A percentile compares a stretch with the other conserved stretches of the same genome.
These are phyloP conservation scores for Chrysochromulina parva DNA, from an alignment of 78 protist species.

Conservation along the genomic window DNA sequence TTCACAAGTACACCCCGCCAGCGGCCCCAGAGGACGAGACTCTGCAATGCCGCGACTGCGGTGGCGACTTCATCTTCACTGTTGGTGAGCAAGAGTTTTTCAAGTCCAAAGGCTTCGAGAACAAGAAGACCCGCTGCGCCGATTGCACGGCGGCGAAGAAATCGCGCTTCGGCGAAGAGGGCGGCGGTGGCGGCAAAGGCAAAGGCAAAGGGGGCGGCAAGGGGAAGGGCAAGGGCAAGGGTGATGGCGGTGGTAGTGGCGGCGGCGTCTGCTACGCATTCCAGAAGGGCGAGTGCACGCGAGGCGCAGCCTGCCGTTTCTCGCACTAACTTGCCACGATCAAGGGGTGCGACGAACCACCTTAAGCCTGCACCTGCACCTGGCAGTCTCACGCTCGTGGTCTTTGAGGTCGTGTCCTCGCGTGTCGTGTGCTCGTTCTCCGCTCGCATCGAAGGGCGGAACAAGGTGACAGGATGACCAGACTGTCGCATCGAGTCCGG, in stretches of 20 bases:
- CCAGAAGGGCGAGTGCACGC: slow-evolving; percentile 46
- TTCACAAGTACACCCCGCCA: neutral
- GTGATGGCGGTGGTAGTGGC: neutral
- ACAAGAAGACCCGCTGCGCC: slow-evolving; percentile 19
- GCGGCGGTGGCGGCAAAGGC: slow-evolving; percentile 10
- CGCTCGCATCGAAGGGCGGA: too few relatives aligned
- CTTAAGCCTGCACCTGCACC: too few relatives aligned
- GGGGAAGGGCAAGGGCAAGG: neutral
- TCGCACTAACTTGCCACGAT: neutral
- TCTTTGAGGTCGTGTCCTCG: too few relatives aligned
- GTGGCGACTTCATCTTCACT: slow-evolving; percentile 9
- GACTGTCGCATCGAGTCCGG: too few relatives aligned
- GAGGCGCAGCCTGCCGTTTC: slow-evolving; percentile 33
- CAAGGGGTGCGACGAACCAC: too few relatives aligned
- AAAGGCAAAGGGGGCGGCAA: neutral
- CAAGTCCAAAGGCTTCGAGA: slow-evolving; percentile 35
- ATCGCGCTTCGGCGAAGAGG: slow-evolving; percentile 20
- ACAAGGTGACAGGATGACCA: too few relatives aligned
- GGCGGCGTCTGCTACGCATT: slow-evolving; percentile 30
- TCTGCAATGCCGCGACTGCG: slow-evolving; percentile 28
- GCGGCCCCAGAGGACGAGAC: neutral
- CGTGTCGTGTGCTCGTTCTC: too few relatives aligned
- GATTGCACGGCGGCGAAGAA: slow-evolving; percentile 42
- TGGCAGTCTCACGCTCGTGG: too few relatives aligned
- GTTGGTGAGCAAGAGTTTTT: slow-evolving; percentile 30